These are phyloP conservation scores for Coemansia sp. DNA, from an alignment of 192 early-diverging fungal genomes.

Conservation along the genomic window DNA sequence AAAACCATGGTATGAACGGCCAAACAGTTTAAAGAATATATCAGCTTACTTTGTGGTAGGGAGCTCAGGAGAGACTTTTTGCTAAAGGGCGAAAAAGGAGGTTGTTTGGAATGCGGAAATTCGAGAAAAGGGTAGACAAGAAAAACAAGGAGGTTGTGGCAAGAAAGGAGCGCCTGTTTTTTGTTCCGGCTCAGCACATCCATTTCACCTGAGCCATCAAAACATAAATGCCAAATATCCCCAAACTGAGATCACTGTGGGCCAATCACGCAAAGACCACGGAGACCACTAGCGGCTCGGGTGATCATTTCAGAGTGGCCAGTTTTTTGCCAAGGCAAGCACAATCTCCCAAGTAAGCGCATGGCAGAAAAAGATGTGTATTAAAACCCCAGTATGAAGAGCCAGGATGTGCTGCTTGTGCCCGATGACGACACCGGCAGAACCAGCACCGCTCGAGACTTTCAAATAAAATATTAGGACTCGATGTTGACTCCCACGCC, in stretches of 20 bases:
- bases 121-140: background rate
- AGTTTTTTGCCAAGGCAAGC: background rate
- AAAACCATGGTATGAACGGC: no score
- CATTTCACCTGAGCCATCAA: no score
- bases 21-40: no score
- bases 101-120: slow-evolving; percentile 4
- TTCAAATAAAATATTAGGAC: slow-evolving; percentile 59
- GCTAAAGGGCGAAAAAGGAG: background rate
- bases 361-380: slow-evolving; percentile 4
- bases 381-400: slow-evolving; percentile 3
- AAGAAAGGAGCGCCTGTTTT: background rate
- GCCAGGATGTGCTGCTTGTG: background rate
- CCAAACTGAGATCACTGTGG: background rate
- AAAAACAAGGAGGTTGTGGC: slow-evolving; percentile 2
- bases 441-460: background rate
- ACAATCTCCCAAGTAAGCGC: background rate
- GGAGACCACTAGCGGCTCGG: background rate
- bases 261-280: slow-evolving; percentile 19
- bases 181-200: background rate
- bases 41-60: no score
- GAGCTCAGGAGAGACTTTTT: background rate
- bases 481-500: slow-evolving; percentile 87
- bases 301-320: background rate
- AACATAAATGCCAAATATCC: background rate
- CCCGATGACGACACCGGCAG: background rate